phyloP scores from a whole-genome alignment of 2,329 filamentous ascomycete species.

The Anthostomella pinea region DNA sequence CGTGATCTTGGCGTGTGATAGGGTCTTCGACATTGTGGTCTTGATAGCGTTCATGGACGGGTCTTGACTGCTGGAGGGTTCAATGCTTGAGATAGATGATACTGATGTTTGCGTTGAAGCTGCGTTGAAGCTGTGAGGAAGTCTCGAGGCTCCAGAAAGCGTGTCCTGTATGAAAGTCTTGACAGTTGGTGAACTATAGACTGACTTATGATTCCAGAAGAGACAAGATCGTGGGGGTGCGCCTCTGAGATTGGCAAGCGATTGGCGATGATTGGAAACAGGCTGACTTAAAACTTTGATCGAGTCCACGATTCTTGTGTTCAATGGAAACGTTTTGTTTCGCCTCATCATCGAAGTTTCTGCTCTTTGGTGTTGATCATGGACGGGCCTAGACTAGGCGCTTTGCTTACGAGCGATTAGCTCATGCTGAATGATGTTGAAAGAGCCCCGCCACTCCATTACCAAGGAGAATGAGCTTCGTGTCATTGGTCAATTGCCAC shows the following conservation, averaged over 20 bases:
- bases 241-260: background rate
- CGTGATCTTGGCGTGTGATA: conserved; percentile 68
- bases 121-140: conserved; percentile 2
- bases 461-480: background rate
- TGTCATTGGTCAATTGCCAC: background rate
- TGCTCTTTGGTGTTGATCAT: conserved; percentile 6
- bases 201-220: too few species aligned
- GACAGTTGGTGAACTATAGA: conserved; percentile 23
- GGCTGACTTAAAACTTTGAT: background rate
- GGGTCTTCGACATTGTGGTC: conserved; percentile 59
- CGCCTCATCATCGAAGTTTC: conserved; percentile 3
- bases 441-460: conserved; percentile 3
- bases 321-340: conserved; percentile 1
- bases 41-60: conserved; percentile 37
- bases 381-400: conserved; percentile 1
- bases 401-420: conserved; percentile 27
- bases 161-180: conserved; percentile 12
- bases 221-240: too few species aligned
- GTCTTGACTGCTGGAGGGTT: conserved; percentile 2
- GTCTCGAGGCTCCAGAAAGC: background rate
- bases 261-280: background rate
- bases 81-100: conserved; percentile 1
- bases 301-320: too few species aligned
- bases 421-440: conserved; percentile 26
- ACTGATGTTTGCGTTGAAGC: background rate